Base-by-base conservation (phyloP, 805 yeast species). In the Candida tallmaniae region DNA sequence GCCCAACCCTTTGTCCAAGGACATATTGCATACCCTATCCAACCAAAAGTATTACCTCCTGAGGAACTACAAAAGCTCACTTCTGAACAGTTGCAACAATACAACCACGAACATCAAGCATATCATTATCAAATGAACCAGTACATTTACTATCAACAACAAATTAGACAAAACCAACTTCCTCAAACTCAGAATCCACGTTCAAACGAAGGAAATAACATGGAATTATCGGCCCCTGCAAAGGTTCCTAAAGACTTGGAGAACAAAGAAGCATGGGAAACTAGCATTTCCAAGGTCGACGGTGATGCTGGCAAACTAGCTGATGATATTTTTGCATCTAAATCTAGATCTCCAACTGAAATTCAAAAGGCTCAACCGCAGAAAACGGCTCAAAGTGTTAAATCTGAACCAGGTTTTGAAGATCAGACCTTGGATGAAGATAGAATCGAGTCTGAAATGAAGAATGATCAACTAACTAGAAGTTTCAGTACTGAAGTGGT, bases 251-350 rank as follows among this genome's bases (percentile, higher is more conserved):
- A 18, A 17, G 52, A 51, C 16, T 52, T 52, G 23, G 58, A 54
- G 21, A 49, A 40, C 31, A 56, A 52, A 23, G 70, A 65, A 35
- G 65, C 69, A 1, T 65, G 72, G 72, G 58, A 61, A 32, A 49
- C 42, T 21, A 49, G 34, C 25, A 44, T 47, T 2, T 16, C 48
- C 0, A 40, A 44, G 6, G 48, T 55, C 15, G 60, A 59, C 36
- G 50, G 45, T 16, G 49, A 56, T 23, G 65, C 71, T 3, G 65
- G 54, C 36, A 56, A 50, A 31, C 47, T 66, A 30, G 70, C 53
- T 1, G 69, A 65, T 34, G 70, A 63, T 44, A 65, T 66, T n/a
- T 66, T 66, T 39, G 56, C 58, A 0, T 46, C 51, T 6, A 47
- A 46, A 15, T 36, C 40, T 5, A 35, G 43, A 15, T 36, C 52